phyloP scores from a whole-genome alignment of 2,329 filamentous ascomycete species.

The Podosphaera xanthii region DNA sequence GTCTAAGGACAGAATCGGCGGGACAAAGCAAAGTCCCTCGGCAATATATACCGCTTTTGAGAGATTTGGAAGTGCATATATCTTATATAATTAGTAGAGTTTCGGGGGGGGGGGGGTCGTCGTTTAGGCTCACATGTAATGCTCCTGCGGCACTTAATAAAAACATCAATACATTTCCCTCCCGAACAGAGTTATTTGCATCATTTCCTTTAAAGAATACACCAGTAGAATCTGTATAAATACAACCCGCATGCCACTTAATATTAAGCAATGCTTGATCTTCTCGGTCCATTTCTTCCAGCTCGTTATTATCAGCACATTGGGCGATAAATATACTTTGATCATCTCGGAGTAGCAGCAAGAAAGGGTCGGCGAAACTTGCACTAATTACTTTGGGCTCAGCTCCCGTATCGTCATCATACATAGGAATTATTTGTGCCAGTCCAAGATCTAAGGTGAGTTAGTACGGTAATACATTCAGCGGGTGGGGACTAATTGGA shows the following conservation, averaged over 20 bases:
- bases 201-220: conserved; percentile 25
- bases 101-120: not conserved
- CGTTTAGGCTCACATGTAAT: conserved; percentile 37
- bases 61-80: conserved; percentile 57
- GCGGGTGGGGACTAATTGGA: not conserved
- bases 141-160: conserved; percentile 53
- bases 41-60: conserved; percentile 48
- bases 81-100: conserved; percentile 21
- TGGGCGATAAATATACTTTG: conserved; percentile 56
- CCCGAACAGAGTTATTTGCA: conserved; percentile 15
- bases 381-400: conserved; percentile 59
- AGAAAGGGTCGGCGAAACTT: conserved; percentile 68
- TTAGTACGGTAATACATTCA: not conserved
- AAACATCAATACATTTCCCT: conserved; percentile 42
- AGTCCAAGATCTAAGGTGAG: conserved; percentile 48
- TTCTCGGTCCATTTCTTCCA: conserved; percentile 55
- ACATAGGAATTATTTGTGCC: conserved; percentile 76
- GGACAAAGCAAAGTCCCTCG: conserved; percentile 56
- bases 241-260: conserved; percentile 63
- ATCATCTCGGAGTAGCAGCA: conserved; percentile 68
- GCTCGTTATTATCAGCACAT: conserved; percentile 58
- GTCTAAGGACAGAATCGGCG: conserved; percentile 50
- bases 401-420: conserved; percentile 69
- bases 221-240: conserved; percentile 48
- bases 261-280: conserved; percentile 31